These are phyloP conservation scores for Annulohypoxylon nitens DNA, from an alignment of 495 filamentous ascomycete species.

Conservation along the genomic window DNA sequence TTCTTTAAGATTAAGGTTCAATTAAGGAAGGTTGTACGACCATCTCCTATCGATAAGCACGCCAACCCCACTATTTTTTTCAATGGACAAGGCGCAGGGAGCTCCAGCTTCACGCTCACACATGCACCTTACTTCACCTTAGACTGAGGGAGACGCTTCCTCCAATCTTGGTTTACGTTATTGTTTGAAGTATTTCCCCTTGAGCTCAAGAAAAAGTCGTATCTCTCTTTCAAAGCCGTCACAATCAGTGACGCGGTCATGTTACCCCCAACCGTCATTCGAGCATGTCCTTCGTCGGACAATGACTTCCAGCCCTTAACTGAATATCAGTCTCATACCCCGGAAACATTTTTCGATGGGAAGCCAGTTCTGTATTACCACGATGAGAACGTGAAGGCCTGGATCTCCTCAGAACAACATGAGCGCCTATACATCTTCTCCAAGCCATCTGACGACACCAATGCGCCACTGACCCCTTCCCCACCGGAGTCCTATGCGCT, in stretches of 20 bases:
- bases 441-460: slow-evolving; percentile 37
- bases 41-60: slow-evolving; percentile 24
- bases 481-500: slow-evolving; percentile 52
- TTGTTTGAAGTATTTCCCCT: no score
- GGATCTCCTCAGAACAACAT: slow-evolving; percentile 59
- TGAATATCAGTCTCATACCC: slow-evolving; percentile 87
- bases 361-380: slow-evolving; percentile 86
- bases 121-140: slow-evolving; percentile 5
- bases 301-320: slow-evolving; percentile 76
- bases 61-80: slow-evolving; percentile 30
- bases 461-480: slow-evolving; percentile 48
- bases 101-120: background rate
- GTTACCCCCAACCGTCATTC: slow-evolving; percentile 57
- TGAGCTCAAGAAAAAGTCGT: no score
- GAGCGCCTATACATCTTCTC: slow-evolving; percentile 67
- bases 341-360: slow-evolving; percentile 81
- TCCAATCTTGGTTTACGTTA: no score
- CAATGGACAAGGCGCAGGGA: background rate
- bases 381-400: slow-evolving; percentile 71
- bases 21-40: no score
- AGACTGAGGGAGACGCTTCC: background rate
- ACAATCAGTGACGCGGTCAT: slow-evolving; percentile 33
- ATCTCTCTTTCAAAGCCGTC: no score
- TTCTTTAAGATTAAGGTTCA: no score
- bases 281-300: slow-evolving; percentile 55